A percentile compares a stretch with the other conserved stretches of the same genome.
Evolutionary conservation across 306 rosid species (phyloP).

Genomic region (Rosa persica): DNA sequence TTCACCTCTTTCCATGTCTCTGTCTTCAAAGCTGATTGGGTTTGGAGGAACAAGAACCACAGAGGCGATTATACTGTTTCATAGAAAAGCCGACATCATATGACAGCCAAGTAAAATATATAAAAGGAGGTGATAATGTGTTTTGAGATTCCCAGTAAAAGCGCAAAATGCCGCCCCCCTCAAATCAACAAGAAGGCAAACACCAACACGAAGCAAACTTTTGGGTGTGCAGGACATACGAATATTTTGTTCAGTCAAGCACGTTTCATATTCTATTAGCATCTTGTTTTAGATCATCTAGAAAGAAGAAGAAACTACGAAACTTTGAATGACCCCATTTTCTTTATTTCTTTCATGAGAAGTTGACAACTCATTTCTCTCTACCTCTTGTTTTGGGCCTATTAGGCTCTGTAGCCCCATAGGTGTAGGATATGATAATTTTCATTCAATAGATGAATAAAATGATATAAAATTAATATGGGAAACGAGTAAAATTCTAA

Average conservation of each 20-base stretch:
- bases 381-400: constrained; percentile 7
- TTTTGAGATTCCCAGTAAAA: constrained; percentile 32
- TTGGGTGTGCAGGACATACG: background rate
- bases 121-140: background rate
- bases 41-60: constrained; percentile 32
- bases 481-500: background rate
- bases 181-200: constrained; percentile 23
- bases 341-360: constrained; percentile 22
- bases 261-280: constrained; percentile 38
- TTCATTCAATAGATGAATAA: constrained; percentile 3
- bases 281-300: constrained; percentile 2
- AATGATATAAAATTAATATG: background rate
- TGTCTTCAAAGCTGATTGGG: constrained; percentile 4
- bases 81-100: constrained; percentile 14
- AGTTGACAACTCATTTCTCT: constrained; percentile 5
- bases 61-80: constrained; percentile 2
- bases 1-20: background rate
- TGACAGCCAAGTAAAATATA: background rate
- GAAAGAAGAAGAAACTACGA: constrained; percentile 9
- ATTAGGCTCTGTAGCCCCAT: constrained; percentile 8
- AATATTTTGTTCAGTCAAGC: constrained; percentile 48
- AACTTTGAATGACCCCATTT: constrained; percentile 4
- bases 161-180: constrained; percentile 35
- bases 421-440: background rate
- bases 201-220: background rate